phyloP scores from a whole-genome alignment of 495 filamentous ascomycete genomes.

The Letharia lupina region DNA sequence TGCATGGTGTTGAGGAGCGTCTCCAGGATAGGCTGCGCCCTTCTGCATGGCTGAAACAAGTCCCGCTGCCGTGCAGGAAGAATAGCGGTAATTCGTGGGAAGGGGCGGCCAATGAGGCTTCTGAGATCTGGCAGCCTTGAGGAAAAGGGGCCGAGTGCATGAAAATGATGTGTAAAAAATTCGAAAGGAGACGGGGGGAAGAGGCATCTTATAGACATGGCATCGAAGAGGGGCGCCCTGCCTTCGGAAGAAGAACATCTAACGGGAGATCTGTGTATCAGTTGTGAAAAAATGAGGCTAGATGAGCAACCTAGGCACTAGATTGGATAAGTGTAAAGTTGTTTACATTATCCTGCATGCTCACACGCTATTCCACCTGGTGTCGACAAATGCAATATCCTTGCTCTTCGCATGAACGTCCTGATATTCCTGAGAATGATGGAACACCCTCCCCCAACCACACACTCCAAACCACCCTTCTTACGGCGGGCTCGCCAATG shows the following conservation, averaged over 20 bases:
- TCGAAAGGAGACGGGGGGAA: not conserved
- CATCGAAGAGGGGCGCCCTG: not conserved
- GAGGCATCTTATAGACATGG: conserved; percentile 3
- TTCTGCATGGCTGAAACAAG: conserved; percentile 2
- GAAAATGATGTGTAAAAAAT: not conserved
- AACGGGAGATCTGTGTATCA: too few relatives aligned
- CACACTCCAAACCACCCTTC: too few relatives aligned
- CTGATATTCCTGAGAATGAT: too few relatives aligned
- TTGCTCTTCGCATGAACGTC: too few relatives aligned
- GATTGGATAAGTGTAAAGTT: not conserved
- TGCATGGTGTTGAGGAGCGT: not conserved
- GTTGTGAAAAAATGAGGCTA: too few relatives aligned
- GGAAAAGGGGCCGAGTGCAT: not conserved
- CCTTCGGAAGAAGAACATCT: not conserved
- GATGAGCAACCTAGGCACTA: not conserved
- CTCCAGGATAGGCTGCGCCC: not conserved
- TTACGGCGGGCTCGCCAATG: not conserved
- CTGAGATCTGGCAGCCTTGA: not conserved
- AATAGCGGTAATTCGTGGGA: not conserved
- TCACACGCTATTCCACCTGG: not conserved
- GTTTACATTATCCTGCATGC: not conserved
- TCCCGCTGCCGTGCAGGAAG: not conserved
- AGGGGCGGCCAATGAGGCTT: conserved; percentile 1
- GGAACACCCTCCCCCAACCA: too few relatives aligned
- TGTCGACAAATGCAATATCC: too few relatives aligned